Evolutionary conservation across 768 basidiomycete species (phyloP), one percentile per base, ranked within the genome.

Genomic region (Boletus rubescentipes): DNA sequence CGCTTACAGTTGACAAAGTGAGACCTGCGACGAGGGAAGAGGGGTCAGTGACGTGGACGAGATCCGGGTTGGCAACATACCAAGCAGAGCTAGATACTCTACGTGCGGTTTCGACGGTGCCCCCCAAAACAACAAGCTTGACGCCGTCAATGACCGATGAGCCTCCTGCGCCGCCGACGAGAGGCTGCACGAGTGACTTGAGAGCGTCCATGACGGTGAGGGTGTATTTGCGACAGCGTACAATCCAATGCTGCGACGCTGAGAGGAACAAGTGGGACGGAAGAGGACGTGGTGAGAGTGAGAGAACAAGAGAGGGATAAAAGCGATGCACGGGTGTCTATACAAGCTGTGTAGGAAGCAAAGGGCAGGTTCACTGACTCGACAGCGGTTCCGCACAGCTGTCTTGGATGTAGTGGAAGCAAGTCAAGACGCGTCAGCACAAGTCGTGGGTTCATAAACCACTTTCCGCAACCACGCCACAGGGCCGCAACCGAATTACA

Each of bases 51-150:
- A 6, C 50, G 59, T 26, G 18, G 42, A 54, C 34, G 6, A 6
- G 41, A 44, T 40, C 18, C n/a, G 14, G 49, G n/a, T 23, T 18
- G 57, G 26, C 45, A 10, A 52, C 81, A 55, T 65, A 87, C 90
- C 91, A 92, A 40, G 87, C 90, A 53, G 87, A 85, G 71, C 88
- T 89, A 20, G 88, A 89, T 31, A 91, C 83, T 58, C 90, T 76
- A 63, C 90, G 78, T 0, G 90, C 90, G 0, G 90, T 93, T 73
- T 92, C 90, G 53, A 93, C 91, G 2, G 91, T 91, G 52, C 90
- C 90, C 54, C 90, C 90, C 46, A 93, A 78, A 41, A 92, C 88
- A 72, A 93, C 91, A 67, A 92, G 87, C 74, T 93, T 93, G 78
- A 91, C 85, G 60, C 89, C 91, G 66, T 93, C 90, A 71, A 93